phyloP scores from a whole-genome alignment of 306 rosid species.

The Sindora glabra region DNA sequence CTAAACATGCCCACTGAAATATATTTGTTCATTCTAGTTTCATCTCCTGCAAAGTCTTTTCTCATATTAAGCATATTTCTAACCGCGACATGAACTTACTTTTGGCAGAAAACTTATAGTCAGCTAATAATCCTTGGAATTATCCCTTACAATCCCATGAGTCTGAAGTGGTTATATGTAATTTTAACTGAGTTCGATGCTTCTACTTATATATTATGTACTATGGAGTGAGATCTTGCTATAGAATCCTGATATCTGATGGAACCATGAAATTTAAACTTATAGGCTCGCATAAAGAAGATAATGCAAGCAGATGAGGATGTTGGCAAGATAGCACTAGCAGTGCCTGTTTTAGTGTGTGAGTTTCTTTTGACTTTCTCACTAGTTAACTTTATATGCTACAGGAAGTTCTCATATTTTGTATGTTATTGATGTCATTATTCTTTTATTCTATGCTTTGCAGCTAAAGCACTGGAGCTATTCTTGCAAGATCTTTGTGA shows the following conservation, averaged over 20 bases:
- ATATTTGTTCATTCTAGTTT: not conserved
- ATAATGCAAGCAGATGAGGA: conserved; percentile 99
- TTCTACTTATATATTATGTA: not conserved
- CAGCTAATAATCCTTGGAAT: not conserved
- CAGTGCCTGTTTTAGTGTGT: conserved; percentile 99
- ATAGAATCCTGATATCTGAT: conserved; percentile 1
- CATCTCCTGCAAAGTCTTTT: not conserved
- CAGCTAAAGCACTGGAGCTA: conserved; percentile 96
- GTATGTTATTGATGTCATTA: conserved; percentile 15
- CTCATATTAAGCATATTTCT: not conserved
- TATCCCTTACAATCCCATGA: too few relatives aligned
- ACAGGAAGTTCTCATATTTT: not conserved
- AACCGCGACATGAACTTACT: not conserved
- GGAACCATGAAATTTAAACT: conserved; percentile 3
- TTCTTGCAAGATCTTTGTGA: conserved; percentile 99
- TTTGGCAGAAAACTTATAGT: not conserved
- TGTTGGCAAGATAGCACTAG: conserved; percentile 92
- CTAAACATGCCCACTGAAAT: too few relatives aligned
- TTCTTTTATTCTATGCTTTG: conserved; percentile 26
- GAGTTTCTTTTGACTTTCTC: conserved; percentile 30
- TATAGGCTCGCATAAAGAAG: conserved; percentile 96
- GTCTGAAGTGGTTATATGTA: not conserved
- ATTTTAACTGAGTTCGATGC: not conserved
- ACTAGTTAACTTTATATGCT: conserved; percentile 6
- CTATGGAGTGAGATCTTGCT: not conserved